Base-by-base conservation (phyloP, 805 yeast species). In the Hagleromyces aurorensis region DNA sequence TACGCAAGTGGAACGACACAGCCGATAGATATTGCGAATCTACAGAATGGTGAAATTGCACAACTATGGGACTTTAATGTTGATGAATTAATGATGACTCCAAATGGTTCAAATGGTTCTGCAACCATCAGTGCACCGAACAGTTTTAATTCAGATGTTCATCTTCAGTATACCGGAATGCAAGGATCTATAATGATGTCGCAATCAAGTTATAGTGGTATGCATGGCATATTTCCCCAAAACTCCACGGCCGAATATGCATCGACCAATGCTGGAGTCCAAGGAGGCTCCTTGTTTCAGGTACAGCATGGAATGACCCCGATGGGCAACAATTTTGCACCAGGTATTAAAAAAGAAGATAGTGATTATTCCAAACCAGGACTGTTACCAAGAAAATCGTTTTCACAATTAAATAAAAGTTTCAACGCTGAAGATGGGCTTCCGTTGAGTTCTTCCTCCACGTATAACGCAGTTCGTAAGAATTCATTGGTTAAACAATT, bases 21-120 rank as follows among this genome's bases (percentile, higher is more conserved):
- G 19, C 59, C 60, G 0, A 44, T 53, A 5, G 52, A 54, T 29
- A 48, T 54, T 25, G 37, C 36, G 1, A 47, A 57, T 34, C 46
- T 44, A 21, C 57, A 52, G 18, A 56, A 55, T 32, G 62, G 63
- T 44, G 65, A 60, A 33, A 57, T 58, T 29, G 61, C 61, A 9
- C 61, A 55, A 34, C 41, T 55, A 11, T 62, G 65, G 65, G 57
- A 57, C 33, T 56, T 59, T 28, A 57, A 57, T 30, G 50, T 59
- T 5, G 64, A 59, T 30, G 51, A 50, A n/a, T 51, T 57, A 21
- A 50, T 51, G 42, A 52, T 55, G 51, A 52, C 58, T 6, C 60
- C 62, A 6, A 44, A 44, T 21, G 41, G 42, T 16, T 50, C 59
- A 10, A 45, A 53, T 27, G 59, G 49, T 16, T 52, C 59, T 4